Conservation (phyloP, 768 basidiomycete genomes). For the Boletus coccyginus region DNA sequence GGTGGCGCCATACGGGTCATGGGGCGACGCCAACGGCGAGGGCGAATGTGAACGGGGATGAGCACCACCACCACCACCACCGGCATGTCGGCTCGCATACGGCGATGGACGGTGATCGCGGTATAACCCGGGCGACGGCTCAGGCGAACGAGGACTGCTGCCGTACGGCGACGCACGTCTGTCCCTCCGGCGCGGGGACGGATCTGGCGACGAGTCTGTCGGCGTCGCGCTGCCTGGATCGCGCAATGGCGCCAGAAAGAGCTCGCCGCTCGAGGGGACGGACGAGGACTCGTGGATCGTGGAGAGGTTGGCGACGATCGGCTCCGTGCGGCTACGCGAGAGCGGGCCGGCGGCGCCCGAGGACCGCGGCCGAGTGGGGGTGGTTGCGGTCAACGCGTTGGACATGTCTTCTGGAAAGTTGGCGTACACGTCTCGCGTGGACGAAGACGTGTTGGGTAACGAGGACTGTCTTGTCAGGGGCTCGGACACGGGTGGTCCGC, state of each 20-base stretch:
- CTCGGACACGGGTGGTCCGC: constrained; percentile 18
- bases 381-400: constrained; percentile 16
- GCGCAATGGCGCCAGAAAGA: constrained; percentile 24
- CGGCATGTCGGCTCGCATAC: constrained; percentile 10
- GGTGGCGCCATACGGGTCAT: constrained; percentile 3
- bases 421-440: constrained; percentile 18
- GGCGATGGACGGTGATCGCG: constrained; percentile 26
- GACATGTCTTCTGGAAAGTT: constrained; percentile 28
- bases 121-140: constrained; percentile 27
- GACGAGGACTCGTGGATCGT: constrained; percentile 30
- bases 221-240: constrained; percentile 11
- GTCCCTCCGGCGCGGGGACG: constrained; percentile 28
- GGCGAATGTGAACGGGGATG: constrained; percentile 7
- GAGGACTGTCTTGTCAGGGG: constrained; percentile 25
- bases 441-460: constrained; percentile 22
- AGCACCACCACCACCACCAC: not conserved
- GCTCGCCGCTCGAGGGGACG: constrained; percentile 22
- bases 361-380: constrained; percentile 17
- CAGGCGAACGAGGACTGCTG: constrained; percentile 15
- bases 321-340: constrained; percentile 31
- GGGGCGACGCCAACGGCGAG: constrained; percentile 16
- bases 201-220: constrained; percentile 25
- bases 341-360: constrained; percentile 8
- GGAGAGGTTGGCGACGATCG: constrained; percentile 20
- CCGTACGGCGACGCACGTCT: constrained; percentile 23